Percentiles rank a stretch among this genome's conserved stretches.
These are phyloP conservation scores for Pseudogymnoascus sp. DNA, from an alignment of 2,329 filamentous ascomycete species.

Conservation along the genomic window DNA sequence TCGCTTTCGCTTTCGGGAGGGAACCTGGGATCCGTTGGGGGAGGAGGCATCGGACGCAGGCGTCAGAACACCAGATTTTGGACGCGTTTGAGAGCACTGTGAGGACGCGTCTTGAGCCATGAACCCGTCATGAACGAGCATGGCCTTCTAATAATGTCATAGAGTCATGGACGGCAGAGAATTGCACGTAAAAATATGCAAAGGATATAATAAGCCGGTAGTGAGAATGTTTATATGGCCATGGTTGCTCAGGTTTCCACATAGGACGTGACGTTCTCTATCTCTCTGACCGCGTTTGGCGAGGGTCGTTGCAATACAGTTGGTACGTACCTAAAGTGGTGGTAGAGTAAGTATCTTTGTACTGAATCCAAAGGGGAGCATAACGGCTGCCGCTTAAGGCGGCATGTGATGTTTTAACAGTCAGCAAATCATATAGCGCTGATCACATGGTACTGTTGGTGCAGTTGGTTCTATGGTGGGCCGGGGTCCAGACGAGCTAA, in stretches of 20 bases:
- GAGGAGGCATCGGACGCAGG: constrained; percentile 23
- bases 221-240: constrained; percentile 1
- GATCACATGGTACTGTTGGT: not conserved
- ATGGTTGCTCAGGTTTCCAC: not conserved
- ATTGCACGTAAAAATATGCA: constrained; percentile 9
- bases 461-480: not conserved
- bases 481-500: not conserved
- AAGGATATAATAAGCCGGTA: not conserved
- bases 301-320: constrained; percentile 1
- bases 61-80: constrained; percentile 23
- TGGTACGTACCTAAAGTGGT: constrained; percentile 4
- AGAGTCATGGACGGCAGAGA: constrained; percentile 22
- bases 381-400: not conserved
- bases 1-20: constrained; percentile 29
- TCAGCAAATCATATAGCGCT: not conserved
- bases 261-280: not conserved
- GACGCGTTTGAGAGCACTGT: constrained; percentile 19
- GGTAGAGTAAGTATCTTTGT: not conserved
- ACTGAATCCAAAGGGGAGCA: not conserved
- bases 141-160: constrained; percentile 26
- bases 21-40: constrained; percentile 16
- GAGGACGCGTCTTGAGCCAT: constrained; percentile 23
- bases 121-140: constrained; percentile 24
- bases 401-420: not conserved
- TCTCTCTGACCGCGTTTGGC: not conserved